Evolutionary conservation across 2,329 filamentous ascomycete genomes (phyloP), one percentile per base, ranked within the genome.

Genomic region (Orbilia quercus): DNA sequence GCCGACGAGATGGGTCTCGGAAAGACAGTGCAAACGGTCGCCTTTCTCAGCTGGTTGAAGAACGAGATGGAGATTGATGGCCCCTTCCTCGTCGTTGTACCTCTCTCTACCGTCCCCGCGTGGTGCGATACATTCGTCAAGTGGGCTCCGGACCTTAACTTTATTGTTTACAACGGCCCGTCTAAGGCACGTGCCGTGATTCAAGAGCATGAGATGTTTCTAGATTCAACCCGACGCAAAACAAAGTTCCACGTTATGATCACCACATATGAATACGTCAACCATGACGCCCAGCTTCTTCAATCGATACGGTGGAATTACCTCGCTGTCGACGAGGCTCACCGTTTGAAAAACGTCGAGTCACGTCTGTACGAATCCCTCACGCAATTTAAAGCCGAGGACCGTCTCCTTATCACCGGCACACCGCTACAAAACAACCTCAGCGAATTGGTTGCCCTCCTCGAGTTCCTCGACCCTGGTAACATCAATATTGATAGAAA

Each of bases 1-100:
- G 95, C 95, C 53, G 95, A 99, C 80, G 95, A 99, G 82, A 99
- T 99, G 95, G 95, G 95, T 78, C 85, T 99, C 12, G 95, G 95
- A 25, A 99, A 99, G 83, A 99, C 95, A 0, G 95, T 99, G 0
- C 95, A 99, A 82, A 97, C 94, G 0, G 93, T 99, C 25, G 89
- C 94, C 0, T 98, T 98, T 80, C 90, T 99, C 81, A 97, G 94
- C 80, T 99, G 95, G 76, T 85, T 99, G 72, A 91, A 92, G 62
- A 94, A 98, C 81, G 89, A 92, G 69, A 88, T 94, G 76, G 86
- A 85, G 54, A 95, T 99, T 80, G 91, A 98, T 81, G 95, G 95
- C 0, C 95, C 95, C 0, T 98, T 97, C 79, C 87, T 99, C 45
- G 94, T 98, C 71, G 92, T 98, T n/a, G 95, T 96, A 6, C 95